phyloP scores from a whole-genome alignment of 2,329 filamentous ascomycete species.

The Didymella lethalis region DNA sequence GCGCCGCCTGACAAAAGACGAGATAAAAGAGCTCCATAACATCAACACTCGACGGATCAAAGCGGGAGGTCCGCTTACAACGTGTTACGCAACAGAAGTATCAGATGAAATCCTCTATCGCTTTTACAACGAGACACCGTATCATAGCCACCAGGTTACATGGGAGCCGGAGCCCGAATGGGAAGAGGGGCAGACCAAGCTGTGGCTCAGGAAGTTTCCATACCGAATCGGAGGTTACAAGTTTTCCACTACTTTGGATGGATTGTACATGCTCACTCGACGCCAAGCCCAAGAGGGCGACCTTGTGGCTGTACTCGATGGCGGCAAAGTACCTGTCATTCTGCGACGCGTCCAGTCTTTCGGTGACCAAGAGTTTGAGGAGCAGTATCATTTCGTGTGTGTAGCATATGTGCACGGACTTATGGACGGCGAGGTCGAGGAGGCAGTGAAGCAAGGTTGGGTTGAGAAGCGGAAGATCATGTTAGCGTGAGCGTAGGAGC shows the following conservation, averaged over 20 bases:
- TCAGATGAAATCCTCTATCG: background rate
- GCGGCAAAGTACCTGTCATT: slow-evolving; percentile 2
- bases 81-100: background rate
- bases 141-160: background rate
- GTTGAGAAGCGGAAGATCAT: background rate
- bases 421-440: slow-evolving; percentile 5
- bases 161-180: background rate
- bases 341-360: background rate
- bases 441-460: background rate
- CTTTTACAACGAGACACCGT: background rate
- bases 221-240: background rate
- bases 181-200: background rate
- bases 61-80: background rate
- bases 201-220: background rate
- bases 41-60: background rate
- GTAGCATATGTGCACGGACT: background rate
- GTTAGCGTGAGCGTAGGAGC: background rate
- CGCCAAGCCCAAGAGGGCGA: background rate
- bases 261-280: slow-evolving; percentile 1
- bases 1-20: background rate
- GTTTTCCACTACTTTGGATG: background rate
- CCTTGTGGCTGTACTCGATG: background rate
- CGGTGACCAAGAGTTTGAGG: background rate
- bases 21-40: background rate
- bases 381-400: background rate